These are phyloP conservation scores for Lachnellula arida DNA, from an alignment of 2,329 filamentous ascomycete genomes.

Conservation along the genomic window DNA sequence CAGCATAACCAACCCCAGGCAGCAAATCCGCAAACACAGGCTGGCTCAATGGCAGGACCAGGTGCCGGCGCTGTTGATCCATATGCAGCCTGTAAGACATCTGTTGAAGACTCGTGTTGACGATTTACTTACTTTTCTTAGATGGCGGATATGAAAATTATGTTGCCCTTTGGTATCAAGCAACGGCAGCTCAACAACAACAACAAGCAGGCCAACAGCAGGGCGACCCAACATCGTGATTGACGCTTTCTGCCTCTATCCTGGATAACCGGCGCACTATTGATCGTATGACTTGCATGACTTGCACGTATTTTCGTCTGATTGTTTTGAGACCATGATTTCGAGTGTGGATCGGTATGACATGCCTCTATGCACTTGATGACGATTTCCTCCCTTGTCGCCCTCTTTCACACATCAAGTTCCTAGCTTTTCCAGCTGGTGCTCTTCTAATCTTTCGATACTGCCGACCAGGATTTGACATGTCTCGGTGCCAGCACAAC, in stretches of 20 bases:
- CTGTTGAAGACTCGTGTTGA: conserved; percentile 17
- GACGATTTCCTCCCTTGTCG: conserved; percentile 17
- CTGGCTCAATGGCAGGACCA: conserved; percentile 38
- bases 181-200: conserved; percentile 55
- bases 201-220: conserved; percentile 33
- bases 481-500: conserved; percentile 8
- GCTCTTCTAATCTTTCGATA: conserved; percentile 7
- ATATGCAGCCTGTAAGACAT: conserved; percentile 66
- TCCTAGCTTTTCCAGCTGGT: conserved; percentile 1
- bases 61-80: conserved; percentile 50
- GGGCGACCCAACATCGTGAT: conserved; percentile 35
- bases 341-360: conserved; percentile 28
- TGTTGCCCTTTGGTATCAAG: conserved; percentile 75
- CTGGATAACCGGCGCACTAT: conserved; percentile 25
- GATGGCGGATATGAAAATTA: conserved; percentile 81
- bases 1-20: conserved; percentile 36
- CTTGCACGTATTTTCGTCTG: conserved; percentile 26
- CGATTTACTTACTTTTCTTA: conserved; percentile 31
- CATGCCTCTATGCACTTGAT: conserved; percentile 31
- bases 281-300: conserved; percentile 33
- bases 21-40: conserved; percentile 33
- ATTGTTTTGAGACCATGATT: conserved; percentile 33
- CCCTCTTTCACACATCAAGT: conserved; percentile 21
- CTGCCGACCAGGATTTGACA: conserved; percentile 14
- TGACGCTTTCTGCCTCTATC: conserved; percentile 19